Evolutionary conservation across 176 grass and related monocot genomes (phyloP).

Genomic region (Carex myosuroides): DNA sequence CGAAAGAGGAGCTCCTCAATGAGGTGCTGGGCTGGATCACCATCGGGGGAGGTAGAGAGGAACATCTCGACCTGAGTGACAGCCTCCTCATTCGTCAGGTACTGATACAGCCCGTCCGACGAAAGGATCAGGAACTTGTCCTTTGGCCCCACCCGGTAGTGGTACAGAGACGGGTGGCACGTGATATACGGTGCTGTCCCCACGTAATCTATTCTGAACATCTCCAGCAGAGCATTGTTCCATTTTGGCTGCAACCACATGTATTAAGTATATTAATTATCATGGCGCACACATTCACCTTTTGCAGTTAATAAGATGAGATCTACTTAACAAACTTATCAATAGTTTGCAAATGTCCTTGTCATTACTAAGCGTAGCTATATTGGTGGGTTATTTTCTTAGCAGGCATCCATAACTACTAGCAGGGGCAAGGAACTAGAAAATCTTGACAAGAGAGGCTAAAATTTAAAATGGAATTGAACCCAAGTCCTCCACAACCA

Average conservation of each 20-base stretch:
- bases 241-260: constrained; percentile 74
- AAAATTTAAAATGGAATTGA: too few species aligned
- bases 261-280: neutral
- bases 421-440: too few species aligned
- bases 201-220: constrained; percentile 91
- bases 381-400: neutral
- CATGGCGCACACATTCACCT: neutral
- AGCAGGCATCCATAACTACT: neutral
- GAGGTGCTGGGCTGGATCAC: constrained; percentile 88
- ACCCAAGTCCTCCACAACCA: too few species aligned
- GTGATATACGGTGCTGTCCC: constrained; percentile 76
- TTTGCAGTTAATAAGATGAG: neutral
- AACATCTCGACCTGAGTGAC: constrained; percentile 85
- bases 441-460: too few species aligned
- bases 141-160: constrained; percentile 54
- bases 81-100: constrained; percentile 91
- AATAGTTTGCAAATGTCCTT: neutral
- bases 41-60: constrained; percentile 73
- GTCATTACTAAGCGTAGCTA: neutral
- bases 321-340: neutral
- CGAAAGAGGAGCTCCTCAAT: constrained; percentile 93
- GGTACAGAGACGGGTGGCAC: constrained; percentile 77
- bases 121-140: constrained; percentile 94
- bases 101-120: constrained; percentile 95
- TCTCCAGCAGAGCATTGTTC: constrained; percentile 78